Base-by-base conservation (phyloP, 345 rosid species). In the Gossypium herbaceum region DNA sequence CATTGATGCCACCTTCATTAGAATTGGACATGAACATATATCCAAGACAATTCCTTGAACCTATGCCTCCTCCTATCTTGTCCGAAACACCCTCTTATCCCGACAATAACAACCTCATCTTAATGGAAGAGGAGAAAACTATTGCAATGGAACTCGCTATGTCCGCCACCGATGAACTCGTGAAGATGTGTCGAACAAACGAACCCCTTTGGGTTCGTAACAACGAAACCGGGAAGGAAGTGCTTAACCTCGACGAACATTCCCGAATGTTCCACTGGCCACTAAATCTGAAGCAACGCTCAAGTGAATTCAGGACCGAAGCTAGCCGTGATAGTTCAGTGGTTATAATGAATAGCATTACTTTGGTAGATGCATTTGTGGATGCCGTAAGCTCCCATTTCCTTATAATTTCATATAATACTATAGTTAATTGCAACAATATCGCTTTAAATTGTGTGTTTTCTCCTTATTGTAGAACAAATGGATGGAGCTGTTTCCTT, bases 401-500 rank as follows among this genome's bases (percentile, higher is more conserved):
- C 15, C 39, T 61, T 47, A 60, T 3, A 60, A 13, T 3, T 20
- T 13, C 15, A 9, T 41, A 41, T n/a, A 2, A 19, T 60, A 27
- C 65, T n/a, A 29, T 61, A 7, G 43, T 29, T 65, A 43, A 65
- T 19, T 45, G 7, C 43, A 15, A 15, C 16, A 29, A 27, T 29
- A n/a, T 61, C 6, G n/a, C 29, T 73, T 47, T 15, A 8, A 1
- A 63, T 16, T 13, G 47, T 72, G 67, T 47, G 10, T 72, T 74
- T 47, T 9, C 22, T 34, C 41, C 41, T 34, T n/a, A 39, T 68
- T 39, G 10, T 76, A 94, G 98, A 89, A 83, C 77, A 92, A 91
- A 80, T 94, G 98, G 98, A 82, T 83, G 76, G 98, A 94, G 44
- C 82, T 94, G 83, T 94, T 94, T 81, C 91, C 97, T 61, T 87